phyloP scores from a whole-genome alignment of 305 asterid genomes.

The Fraxinus sp. region DNA sequence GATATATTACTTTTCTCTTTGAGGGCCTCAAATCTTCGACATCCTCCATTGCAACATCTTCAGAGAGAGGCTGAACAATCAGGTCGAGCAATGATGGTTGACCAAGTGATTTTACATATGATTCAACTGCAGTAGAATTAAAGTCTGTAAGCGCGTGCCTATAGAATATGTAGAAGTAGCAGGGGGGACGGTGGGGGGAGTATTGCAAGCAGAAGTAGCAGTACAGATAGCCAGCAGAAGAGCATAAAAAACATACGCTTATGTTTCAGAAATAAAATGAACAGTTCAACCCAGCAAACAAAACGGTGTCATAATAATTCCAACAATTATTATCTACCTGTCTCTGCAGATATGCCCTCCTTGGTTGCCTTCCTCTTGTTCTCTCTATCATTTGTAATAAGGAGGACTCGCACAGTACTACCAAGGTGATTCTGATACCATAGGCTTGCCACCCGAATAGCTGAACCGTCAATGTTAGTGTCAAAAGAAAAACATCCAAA shows the following conservation, averaged over 20 bases:
- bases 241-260: conserved; percentile 10
- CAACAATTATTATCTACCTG: conserved; percentile 47
- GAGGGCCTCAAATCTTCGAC: conserved; percentile 88
- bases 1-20: conserved; percentile 80
- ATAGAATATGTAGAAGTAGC: neutral
- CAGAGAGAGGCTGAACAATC: conserved; percentile 76
- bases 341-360: conserved; percentile 86
- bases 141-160: conserved; percentile 16
- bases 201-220: conserved; percentile 11
- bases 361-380: conserved; percentile 79
- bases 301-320: neutral
- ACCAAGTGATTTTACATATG: conserved; percentile 85
- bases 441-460: conserved; percentile 84
- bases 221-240: conserved; percentile 7
- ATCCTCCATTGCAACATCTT: conserved; percentile 76
- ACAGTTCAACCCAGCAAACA: neutral
- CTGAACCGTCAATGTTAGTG: conserved; percentile 46
- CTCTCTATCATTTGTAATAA: conserved; percentile 87
- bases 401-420: conserved; percentile 51
- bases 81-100: conserved; percentile 87
- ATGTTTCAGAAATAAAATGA: conserved; percentile 9
- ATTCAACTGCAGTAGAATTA: conserved; percentile 65
- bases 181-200: neutral
- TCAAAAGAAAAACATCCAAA: conserved; percentile 21
- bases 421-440: conserved; percentile 98